Percentiles rank a stretch among this genome's conserved stretches.
Conservation (phyloP, 2,329 filamentous ascomycete genomes). For the Diplodia seriata region DNA sequence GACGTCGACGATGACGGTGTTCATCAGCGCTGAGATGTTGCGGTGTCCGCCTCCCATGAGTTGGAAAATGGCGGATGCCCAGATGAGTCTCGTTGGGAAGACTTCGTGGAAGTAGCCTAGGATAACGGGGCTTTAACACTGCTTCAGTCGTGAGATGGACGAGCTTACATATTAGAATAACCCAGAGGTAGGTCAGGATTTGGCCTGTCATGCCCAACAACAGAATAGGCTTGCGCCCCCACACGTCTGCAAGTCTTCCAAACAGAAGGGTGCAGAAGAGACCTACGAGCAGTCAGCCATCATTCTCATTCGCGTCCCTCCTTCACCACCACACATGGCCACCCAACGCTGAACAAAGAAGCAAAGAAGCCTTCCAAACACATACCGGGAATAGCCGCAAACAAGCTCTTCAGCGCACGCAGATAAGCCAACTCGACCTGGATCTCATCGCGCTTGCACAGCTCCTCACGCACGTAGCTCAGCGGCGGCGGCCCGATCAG, state of each 20-base stretch:
- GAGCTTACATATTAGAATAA: slow-evolving; percentile 23
- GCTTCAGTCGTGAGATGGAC: not conserved
- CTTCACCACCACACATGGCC: not conserved
- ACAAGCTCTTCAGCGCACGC: slow-evolving; percentile 13
- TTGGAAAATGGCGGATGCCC: slow-evolving; percentile 27
- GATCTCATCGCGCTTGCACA: slow-evolving; percentile 25
- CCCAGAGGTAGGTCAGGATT: slow-evolving; percentile 28
- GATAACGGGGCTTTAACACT: not conserved
- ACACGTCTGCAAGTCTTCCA: slow-evolving; percentile 13
- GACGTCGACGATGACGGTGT: slow-evolving; percentile 30
- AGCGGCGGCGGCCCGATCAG: slow-evolving; percentile 25
- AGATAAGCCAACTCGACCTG: slow-evolving; percentile 30
- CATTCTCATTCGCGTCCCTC: not conserved
- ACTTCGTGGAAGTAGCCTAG: slow-evolving; percentile 25
- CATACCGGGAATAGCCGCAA: slow-evolving; percentile 16
- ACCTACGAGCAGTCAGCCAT: not conserved
- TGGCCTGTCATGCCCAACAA: slow-evolving; percentile 28
- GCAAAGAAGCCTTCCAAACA: no score
- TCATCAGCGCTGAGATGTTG: slow-evolving; percentile 24
- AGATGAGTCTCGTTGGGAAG: slow-evolving; percentile 19
- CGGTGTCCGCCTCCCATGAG: slow-evolving; percentile 27
- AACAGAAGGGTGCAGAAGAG: slow-evolving; percentile 17
- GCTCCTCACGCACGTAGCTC: slow-evolving; percentile 21
- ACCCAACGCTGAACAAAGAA: no score
- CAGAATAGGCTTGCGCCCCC: slow-evolving; percentile 20